Conservation (phyloP, 2,329 filamentous ascomycete genomes). For the Penicillium sp. region DNA sequence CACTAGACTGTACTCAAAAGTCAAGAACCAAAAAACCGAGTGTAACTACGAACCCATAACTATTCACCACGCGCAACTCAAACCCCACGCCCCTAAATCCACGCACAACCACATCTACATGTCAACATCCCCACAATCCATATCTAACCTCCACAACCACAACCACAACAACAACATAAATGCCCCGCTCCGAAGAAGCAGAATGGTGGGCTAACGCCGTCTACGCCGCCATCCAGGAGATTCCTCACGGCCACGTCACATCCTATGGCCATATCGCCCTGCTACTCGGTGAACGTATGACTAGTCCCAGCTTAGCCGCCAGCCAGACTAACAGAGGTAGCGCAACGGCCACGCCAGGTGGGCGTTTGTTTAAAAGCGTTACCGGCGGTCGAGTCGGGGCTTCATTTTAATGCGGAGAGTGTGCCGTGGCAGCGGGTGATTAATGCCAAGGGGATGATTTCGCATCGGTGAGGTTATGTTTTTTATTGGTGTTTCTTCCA, state of each 20-base stretch:
- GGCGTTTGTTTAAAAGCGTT: constrained; percentile 87
- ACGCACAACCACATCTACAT: too few species aligned
- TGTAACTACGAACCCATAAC: too few species aligned
- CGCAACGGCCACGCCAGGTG: constrained; percentile 73
- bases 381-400: constrained; percentile 47
- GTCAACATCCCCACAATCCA: too few species aligned
- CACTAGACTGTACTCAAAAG: too few species aligned
- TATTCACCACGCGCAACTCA: too few species aligned
- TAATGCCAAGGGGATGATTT: constrained; percentile 79
- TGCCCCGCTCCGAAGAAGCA: constrained; percentile 46
- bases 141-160: too few species aligned
- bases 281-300: constrained; percentile 55
- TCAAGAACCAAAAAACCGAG: too few species aligned
- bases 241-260: constrained; percentile 77
- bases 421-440: constrained; percentile 96
- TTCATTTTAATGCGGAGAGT: constrained; percentile 63
- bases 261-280: constrained; percentile 71
- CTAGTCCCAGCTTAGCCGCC: neutral
- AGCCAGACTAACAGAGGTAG: constrained; percentile 36
- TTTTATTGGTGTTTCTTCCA: neutral
- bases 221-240: constrained; percentile 77
- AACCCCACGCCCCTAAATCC: too few species aligned
- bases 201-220: constrained; percentile 56
- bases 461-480: constrained; percentile 58
- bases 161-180: constrained; percentile 12